A percentile compares a stretch with the other conserved stretches of the same genome.
phyloP scores from a whole-genome alignment of 2,329 filamentous ascomycete genomes.

The Anthostomella pinea region DNA sequence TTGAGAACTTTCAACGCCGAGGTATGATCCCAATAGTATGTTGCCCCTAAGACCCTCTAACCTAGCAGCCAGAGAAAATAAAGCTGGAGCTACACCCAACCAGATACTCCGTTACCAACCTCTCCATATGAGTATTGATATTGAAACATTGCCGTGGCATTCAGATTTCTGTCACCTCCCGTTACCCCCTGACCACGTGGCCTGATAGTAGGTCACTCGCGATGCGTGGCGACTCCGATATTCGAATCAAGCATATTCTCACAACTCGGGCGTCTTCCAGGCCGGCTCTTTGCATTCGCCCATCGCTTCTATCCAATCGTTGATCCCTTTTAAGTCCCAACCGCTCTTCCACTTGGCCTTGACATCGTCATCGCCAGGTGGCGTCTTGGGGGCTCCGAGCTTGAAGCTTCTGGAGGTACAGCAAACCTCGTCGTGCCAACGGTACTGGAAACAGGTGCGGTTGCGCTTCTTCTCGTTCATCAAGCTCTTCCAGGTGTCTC shows the following conservation, averaged over 20 bases:
- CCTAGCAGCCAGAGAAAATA: no score
- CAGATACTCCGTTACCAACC: no score
- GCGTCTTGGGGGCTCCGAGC: constrained; percentile 38
- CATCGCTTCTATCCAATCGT: constrained; percentile 44
- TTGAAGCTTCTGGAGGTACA: constrained; percentile 44
- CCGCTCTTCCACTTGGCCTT: constrained; percentile 40
- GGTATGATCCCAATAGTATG: no score
- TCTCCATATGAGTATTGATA: no score
- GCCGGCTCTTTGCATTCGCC: constrained; percentile 40
- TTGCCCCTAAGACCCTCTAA: no score
- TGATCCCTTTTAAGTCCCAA: constrained; percentile 46
- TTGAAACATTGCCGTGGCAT: no score
- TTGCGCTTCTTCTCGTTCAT: constrained; percentile 32
- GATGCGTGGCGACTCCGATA: no score
- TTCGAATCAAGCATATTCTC: constrained; percentile 3
- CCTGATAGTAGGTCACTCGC: no score
- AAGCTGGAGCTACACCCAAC: no score
- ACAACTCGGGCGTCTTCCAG: constrained; percentile 38
- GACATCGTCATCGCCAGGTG: constrained; percentile 26
- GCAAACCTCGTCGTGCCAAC: constrained; percentile 43
- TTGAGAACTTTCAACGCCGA: no score
- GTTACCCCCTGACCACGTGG: no score
- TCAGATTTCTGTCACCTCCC: no score
- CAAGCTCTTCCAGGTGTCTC: constrained; percentile 20
- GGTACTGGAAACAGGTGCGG: constrained; percentile 45